phyloP scores from a whole-genome alignment of 257 asterid species.

The Coffea canephora region DNA sequence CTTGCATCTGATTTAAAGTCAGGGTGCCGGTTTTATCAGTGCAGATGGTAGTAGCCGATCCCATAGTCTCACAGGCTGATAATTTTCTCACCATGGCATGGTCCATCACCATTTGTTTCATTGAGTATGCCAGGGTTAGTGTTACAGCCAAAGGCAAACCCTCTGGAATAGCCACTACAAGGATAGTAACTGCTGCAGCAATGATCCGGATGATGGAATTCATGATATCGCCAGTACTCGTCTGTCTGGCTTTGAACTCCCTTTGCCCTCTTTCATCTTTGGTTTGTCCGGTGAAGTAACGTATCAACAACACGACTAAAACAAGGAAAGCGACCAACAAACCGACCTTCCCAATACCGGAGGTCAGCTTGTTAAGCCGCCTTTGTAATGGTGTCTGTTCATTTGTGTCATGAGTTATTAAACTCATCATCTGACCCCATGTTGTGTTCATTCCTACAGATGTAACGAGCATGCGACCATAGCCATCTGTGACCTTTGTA shows the following conservation, averaged over 20 bases:
- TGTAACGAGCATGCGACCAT: slow-evolving; percentile 28
- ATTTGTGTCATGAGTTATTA: slow-evolving; percentile 10
- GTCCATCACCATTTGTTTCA: slow-evolving; percentile 23
- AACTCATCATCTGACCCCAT: slow-evolving; percentile 42
- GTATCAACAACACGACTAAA: slow-evolving; percentile 10
- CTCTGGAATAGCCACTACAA: slow-evolving; percentile 23
- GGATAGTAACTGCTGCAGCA: slow-evolving; percentile 24
- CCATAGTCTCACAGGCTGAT: slow-evolving; percentile 22
- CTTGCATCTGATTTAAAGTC: slow-evolving; percentile 23
- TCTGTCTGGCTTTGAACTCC: slow-evolving; percentile 17
- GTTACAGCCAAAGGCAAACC: slow-evolving; percentile 28
- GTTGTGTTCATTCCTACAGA: slow-evolving; percentile 32
- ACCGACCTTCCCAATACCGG: slow-evolving; percentile 15
- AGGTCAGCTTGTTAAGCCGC: slow-evolving; percentile 11
- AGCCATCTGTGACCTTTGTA: slow-evolving; percentile 35
- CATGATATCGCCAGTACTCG: slow-evolving; percentile 12
- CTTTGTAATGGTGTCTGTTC: slow-evolving; percentile 18
- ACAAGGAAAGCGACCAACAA: slow-evolving; percentile 10
- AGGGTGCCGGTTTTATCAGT: slow-evolving; percentile 22
- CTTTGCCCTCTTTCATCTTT: not conserved
- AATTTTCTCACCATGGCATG: slow-evolving; percentile 19
- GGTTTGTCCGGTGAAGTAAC: slow-evolving; percentile 14
- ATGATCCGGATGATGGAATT: slow-evolving; percentile 12
- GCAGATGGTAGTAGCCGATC: slow-evolving; percentile 21
- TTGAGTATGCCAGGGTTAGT: slow-evolving; percentile 22